Base-by-base conservation (phyloP, 2,329 filamentous ascomycete species). In the Talaromyces islandicus region DNA sequence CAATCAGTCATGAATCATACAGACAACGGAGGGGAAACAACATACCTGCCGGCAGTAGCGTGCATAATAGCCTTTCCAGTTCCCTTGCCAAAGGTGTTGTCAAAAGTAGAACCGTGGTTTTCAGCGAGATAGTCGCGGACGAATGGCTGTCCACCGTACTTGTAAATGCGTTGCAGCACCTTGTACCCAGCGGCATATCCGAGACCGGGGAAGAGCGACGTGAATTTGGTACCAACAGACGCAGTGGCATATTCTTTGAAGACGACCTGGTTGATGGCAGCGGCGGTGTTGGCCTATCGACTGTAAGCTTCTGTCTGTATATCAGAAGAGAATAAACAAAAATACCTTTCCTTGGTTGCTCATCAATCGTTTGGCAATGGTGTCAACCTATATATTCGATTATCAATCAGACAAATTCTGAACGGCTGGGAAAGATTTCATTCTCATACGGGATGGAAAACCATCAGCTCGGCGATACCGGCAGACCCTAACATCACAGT, bases 131-230 rank as follows among this genome's bases (percentile, higher is more conserved):
- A 97, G 78, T 99, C 94, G 58, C 93, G 88, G 43, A 91, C 92
- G 69, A 97, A 90, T 51, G 94, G 94, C 81, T 99, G 94, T 56
- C 94, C 94, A 67, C 94, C 94, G 73, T 97, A 99, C 81, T 99
- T 99, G 85, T 99, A 99, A 74, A 99, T 87, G 76, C 94, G 85
- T 84, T 99, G 94, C 60, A 96, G 85, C 64, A 97, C 83, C 85
- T 99, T 99, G 84, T 99, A 99, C 63, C 92, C 92, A 60, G 94
- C 94, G 60, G 94, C 94, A 76, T 99, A 99, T 72, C 94, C 94
- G 62, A 99, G 85, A 72, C 94, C 94, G 32, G 94, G 94, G 81
- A 99, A 99, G 53, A 99, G 85, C 50, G 93, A 97, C 71, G 97
- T 84, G 77, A 97, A 97, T 76, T 97, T 97, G 69, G 81, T 81